Conservation (phyloP, 768 basidiomycete genomes). For the Gloeophyllum trabeum region DNA sequence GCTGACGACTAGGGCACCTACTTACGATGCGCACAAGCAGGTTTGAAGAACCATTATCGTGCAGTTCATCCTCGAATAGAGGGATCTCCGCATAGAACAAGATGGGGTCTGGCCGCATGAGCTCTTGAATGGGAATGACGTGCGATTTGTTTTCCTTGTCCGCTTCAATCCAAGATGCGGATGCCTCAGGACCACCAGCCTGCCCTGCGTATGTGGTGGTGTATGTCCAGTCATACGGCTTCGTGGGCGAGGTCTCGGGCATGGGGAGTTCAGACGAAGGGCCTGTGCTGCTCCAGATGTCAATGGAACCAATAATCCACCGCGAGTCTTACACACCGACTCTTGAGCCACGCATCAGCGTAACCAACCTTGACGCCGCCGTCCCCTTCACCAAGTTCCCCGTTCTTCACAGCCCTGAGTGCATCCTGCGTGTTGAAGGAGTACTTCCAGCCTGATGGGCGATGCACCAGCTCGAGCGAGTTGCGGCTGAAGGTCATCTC, state of each 20-base stretch:
- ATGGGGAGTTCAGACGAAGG: conserved; percentile 53
- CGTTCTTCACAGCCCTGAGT: conserved; percentile 62
- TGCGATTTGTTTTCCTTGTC: conserved; percentile 48
- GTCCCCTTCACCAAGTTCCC: conserved; percentile 66
- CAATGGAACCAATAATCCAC: conserved; percentile 16
- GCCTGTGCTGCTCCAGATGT: conserved; percentile 48
- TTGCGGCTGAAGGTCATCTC: conserved; percentile 98
- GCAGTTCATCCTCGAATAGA: conserved; percentile 91
- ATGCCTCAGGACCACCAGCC: conserved; percentile 7
- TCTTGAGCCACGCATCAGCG: conserved; percentile 89
- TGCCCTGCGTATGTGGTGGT: conserved; percentile 81
- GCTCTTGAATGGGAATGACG: conserved; percentile 71
- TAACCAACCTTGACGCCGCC: conserved; percentile 92
- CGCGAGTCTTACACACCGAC: conserved; percentile 43
- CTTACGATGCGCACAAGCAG: conserved; percentile 81
- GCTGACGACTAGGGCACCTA: conserved; percentile 8
- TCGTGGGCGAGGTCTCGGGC: conserved; percentile 63
- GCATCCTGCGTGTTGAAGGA: conserved; percentile 60
- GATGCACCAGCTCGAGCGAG: conserved; percentile 54
- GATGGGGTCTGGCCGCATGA: conserved; percentile 88
- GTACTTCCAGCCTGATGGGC: conserved; percentile 49
- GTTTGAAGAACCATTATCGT: conserved; percentile 89
- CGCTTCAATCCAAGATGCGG: conserved; percentile 34
- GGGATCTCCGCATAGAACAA: conserved; percentile 96
- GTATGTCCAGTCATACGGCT: conserved; percentile 98